Conservation (phyloP, 108 stramenopile genomes). For the Mayamaea pseudoterrestris region DNA sequence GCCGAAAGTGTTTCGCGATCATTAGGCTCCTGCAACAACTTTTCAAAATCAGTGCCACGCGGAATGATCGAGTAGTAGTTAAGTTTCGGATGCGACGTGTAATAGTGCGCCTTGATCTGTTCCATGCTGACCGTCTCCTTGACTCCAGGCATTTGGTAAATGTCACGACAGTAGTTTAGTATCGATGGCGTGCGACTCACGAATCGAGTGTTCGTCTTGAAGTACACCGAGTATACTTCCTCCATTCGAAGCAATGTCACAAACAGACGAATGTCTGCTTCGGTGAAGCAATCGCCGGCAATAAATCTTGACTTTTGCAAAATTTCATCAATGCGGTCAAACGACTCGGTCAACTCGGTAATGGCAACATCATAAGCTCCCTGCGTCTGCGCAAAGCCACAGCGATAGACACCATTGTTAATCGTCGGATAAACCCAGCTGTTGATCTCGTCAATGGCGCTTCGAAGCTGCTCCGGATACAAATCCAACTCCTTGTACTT, state of each 20-base stretch:
- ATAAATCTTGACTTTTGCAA: constrained; percentile 71
- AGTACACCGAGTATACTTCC: constrained; percentile 87
- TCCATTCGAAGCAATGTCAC: constrained; percentile 91
- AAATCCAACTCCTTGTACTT: constrained; percentile 60
- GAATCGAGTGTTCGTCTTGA: constrained; percentile 82
- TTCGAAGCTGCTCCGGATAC: constrained; percentile 42
- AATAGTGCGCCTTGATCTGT: constrained; percentile 94
- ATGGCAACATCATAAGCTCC: constrained; percentile 86
- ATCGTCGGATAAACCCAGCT: constrained; percentile 73
- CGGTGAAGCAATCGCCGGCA: constrained; percentile 75
- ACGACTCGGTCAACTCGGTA: constrained; percentile 72
- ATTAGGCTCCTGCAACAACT: constrained; percentile 41
- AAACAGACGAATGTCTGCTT: constrained; percentile 92
- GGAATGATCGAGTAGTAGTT: constrained; percentile 80
- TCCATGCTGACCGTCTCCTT: constrained; percentile 73
- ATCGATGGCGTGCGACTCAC: constrained; percentile 74
- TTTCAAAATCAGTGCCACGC: constrained; percentile 53
- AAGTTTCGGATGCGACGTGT: constrained; percentile 71
- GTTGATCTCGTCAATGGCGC: constrained; percentile 63
- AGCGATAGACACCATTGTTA: constrained; percentile 94
- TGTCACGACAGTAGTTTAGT: constrained; percentile 88
- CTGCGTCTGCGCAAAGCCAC: constrained; percentile 93
- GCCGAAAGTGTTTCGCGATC: constrained; percentile 14
- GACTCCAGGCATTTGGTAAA: constrained; percentile 80
- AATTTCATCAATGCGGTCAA: constrained; percentile 72